Percentiles rank a stretch among this genome's conserved stretches.
Conservation (phyloP, 1,284 basidiomycete species). For the Cystobasidium slooffiae region DNA sequence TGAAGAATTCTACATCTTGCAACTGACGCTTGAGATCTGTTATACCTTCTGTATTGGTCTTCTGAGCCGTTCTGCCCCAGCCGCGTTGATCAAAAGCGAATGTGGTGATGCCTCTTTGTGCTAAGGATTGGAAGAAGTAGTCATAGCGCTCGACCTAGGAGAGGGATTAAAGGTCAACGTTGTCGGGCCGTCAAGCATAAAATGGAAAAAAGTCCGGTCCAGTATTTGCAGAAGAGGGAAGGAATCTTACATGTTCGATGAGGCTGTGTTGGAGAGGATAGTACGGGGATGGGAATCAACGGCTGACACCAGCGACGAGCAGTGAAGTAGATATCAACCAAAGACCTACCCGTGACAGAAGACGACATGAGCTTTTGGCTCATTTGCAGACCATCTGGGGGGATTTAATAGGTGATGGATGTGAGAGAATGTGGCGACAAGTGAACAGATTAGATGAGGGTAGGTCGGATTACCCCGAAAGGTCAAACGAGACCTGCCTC, state of each 20-base stretch:
- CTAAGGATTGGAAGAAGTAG: constrained; percentile 56
- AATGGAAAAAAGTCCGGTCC: background rate
- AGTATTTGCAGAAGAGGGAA: background rate
- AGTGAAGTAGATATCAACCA: background rate
- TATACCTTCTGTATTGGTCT: constrained; percentile 55
- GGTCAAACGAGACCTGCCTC: constrained; percentile 34
- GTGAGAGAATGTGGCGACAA: no score
- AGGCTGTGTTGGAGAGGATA: constrained; percentile 53
- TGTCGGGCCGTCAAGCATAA: background rate
- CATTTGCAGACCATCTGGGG: constrained; percentile 17
- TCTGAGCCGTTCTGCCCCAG: constrained; percentile 57
- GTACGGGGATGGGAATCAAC: background rate
- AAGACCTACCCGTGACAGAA: constrained; percentile 52
- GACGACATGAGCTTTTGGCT: constrained; percentile 46
- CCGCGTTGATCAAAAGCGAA: constrained; percentile 58
- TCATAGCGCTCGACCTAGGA: constrained; percentile 57
- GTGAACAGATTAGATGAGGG: no score
- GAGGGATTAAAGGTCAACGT: background rate
- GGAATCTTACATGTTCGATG: constrained; percentile 51
- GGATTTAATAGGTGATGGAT: background rate
- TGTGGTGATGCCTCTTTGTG: constrained; percentile 57
- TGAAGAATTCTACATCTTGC: constrained; percentile 55
- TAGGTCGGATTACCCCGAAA: no score
- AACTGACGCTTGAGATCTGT: constrained; percentile 57
- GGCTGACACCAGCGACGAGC: background rate